These are phyloP conservation scores for Aspergillus pseudoglaucus DNA, from an alignment of 2,329 filamentous ascomycete genomes.

Conservation along the genomic window DNA sequence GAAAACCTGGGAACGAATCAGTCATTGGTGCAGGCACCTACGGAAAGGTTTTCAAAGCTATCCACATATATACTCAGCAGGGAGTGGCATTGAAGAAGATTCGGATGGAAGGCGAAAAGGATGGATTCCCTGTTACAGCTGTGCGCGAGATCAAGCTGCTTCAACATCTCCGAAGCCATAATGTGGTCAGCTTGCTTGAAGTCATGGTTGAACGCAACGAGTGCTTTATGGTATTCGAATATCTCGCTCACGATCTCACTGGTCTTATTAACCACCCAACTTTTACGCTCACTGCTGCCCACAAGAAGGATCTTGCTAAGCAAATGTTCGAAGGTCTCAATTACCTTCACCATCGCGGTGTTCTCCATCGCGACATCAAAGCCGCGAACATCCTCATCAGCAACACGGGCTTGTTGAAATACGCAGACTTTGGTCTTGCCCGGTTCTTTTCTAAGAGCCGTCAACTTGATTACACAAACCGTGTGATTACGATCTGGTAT, in stretches of 20 bases:
- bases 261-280: constrained; percentile 90
- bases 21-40: constrained; percentile 94
- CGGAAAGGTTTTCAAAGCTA: constrained; percentile 90
- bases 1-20: constrained; percentile 95
- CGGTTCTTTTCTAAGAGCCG: constrained; percentile 91
- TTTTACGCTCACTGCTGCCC: constrained; percentile 73
- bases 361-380: constrained; percentile 95
- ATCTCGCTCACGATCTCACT: constrained; percentile 91
- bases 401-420: constrained; percentile 78
- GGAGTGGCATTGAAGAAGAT: constrained; percentile 96
- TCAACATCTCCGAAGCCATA: constrained; percentile 84
- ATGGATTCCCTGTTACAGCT: constrained; percentile 96
- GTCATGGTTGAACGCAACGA: constrained; percentile 99
- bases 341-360: constrained; percentile 87
- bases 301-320: constrained; percentile 87
- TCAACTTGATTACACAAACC: constrained; percentile 93
- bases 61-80: constrained; percentile 67
- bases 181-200: constrained; percentile 81
- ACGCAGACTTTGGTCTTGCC: constrained; percentile 92
- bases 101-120: constrained; percentile 98
- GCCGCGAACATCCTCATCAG: constrained; percentile 95
- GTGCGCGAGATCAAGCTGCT: constrained; percentile 94
- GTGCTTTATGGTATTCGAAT: constrained; percentile 99
- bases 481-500: constrained; percentile 99
- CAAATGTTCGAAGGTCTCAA: constrained; percentile 92